Conservation (phyloP, 2,329 filamentous ascomycete species). For the Chrysoporthe deuterocubensis region DNA sequence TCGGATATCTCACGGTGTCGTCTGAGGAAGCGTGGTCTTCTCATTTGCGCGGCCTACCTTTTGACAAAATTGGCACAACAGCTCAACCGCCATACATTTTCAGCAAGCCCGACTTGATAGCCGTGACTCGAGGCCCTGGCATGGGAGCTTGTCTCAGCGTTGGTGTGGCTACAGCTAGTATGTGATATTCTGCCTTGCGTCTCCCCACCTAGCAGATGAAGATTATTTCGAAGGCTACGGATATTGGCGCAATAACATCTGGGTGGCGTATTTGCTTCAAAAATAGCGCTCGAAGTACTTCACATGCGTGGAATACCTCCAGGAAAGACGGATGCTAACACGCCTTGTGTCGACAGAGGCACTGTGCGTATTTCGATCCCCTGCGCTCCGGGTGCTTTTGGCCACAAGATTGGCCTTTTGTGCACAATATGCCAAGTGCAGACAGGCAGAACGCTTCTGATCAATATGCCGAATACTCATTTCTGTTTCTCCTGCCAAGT, state of each 20-base stretch:
- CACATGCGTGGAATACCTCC: not conserved
- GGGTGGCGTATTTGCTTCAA: conserved; percentile 37
- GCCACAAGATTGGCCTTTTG: not conserved
- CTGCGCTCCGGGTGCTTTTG: not conserved
- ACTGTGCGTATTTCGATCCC: conserved; percentile 9
- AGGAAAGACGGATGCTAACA: not conserved
- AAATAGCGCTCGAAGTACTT: not conserved
- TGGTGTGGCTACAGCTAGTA: conserved; percentile 76
- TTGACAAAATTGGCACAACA: no score
- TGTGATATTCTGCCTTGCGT: not conserved
- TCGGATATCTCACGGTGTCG: not conserved
- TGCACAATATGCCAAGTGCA: not conserved
- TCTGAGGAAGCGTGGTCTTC: not conserved
- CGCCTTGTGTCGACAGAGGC: not conserved
- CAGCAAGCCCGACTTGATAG: conserved; percentile 77
- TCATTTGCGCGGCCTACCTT: not conserved
- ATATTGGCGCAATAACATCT: not conserved
- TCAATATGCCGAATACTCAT: not conserved
- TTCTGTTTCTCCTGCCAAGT: no score
- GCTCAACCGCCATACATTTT: conserved; percentile 34
- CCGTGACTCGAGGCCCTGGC: conserved; percentile 87
- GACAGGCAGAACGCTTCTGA: not conserved
- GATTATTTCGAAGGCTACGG: no score
- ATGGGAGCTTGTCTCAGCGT: conserved; percentile 79
- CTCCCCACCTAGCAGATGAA: not conserved